Evolutionary conservation across 192 early-diverging fungal genomes (phyloP).

Genomic region (Dissophora globulifera): DNA sequence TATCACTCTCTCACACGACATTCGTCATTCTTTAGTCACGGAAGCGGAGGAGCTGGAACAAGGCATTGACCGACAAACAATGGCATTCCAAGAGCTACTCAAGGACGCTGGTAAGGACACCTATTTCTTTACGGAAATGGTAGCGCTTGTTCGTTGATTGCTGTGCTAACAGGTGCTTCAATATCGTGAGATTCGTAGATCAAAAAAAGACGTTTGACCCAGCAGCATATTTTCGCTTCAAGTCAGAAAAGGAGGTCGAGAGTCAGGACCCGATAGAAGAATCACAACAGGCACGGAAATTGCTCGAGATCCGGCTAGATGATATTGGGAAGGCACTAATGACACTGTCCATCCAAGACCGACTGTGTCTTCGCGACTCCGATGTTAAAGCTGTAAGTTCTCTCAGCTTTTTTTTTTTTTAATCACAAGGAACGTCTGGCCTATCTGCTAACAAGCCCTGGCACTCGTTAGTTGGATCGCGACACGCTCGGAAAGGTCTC

Average conservation of each 20-base stretch:
- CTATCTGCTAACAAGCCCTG: too few relatives aligned
- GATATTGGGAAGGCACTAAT: conserved; percentile 39
- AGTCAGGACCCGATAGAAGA: conserved; percentile 33
- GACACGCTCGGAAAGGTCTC: conserved; percentile 49
- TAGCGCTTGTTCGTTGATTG: too few relatives aligned
- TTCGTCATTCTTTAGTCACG: conserved; percentile 26
- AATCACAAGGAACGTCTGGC: too few relatives aligned
- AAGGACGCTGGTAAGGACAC: conserved; percentile 27
- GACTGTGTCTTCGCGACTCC: conserved; percentile 31
- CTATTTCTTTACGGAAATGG: background rate
- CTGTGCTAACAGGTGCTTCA: too few relatives aligned
- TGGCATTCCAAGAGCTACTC: conserved; percentile 37
- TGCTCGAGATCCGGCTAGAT: conserved; percentile 32
- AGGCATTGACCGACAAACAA: conserved; percentile 50
- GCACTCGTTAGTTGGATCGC: conserved; percentile 24
- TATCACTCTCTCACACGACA: too few relatives aligned
- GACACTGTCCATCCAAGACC: conserved; percentile 36
- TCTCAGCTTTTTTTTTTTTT: too few relatives aligned
- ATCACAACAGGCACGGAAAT: conserved; percentile 37
- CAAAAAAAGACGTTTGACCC: conserved; percentile 52
- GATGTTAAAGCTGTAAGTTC: conserved; percentile 29
- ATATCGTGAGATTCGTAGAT: conserved; percentile 20
- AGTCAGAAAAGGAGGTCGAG: conserved; percentile 49
- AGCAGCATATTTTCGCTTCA: conserved; percentile 50
- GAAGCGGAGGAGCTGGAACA: conserved; percentile 49